Conservation (phyloP, 805 yeast species). For the Spencermartinsiella europaea region DNA sequence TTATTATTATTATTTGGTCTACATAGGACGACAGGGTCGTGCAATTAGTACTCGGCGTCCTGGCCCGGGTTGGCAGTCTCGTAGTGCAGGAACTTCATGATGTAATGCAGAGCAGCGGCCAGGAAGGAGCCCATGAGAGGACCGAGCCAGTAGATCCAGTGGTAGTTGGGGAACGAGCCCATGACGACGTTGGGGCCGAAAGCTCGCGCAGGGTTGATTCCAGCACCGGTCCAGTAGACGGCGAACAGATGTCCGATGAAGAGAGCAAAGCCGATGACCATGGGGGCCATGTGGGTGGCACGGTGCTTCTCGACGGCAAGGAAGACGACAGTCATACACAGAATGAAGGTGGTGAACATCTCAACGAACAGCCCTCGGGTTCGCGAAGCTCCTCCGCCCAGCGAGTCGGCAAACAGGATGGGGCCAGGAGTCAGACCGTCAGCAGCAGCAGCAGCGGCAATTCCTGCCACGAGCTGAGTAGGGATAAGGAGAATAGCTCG, state of each 20-base stretch:
- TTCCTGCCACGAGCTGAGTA: slow-evolving; percentile 75
- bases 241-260: slow-evolving; percentile 77
- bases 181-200: slow-evolving; percentile 79
- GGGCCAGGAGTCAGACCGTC: slow-evolving; percentile 80
- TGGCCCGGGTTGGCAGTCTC: slow-evolving; percentile 67
- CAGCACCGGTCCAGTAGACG: slow-evolving; percentile 85
- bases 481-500: slow-evolving; percentile 62
- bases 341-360: slow-evolving; percentile 69
- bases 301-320: slow-evolving; percentile 78
- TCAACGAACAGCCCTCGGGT: slow-evolving; percentile 76
- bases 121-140: slow-evolving; percentile 68
- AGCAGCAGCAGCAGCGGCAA: slow-evolving; percentile 90
- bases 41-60: slow-evolving; percentile 45
- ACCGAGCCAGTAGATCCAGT: slow-evolving; percentile 93
- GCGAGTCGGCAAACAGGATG: slow-evolving; percentile 61
- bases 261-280: slow-evolving; percentile 75
- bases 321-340: slow-evolving; percentile 73
- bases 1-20: too few relatives aligned
- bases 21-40: too few relatives aligned
- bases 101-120: slow-evolving; percentile 63
- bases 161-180: slow-evolving; percentile 68
- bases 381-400: slow-evolving; percentile 68
- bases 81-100: slow-evolving; percentile 60
- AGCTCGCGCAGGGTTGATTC: slow-evolving; percentile 86
- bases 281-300: slow-evolving; percentile 74